A percentile compares a stretch with the other conserved stretches of the same genome.
These are phyloP conservation scores for Umbellularia californica DNA, from an alignment of 164 flowering plant species.

Conservation along the genomic window DNA sequence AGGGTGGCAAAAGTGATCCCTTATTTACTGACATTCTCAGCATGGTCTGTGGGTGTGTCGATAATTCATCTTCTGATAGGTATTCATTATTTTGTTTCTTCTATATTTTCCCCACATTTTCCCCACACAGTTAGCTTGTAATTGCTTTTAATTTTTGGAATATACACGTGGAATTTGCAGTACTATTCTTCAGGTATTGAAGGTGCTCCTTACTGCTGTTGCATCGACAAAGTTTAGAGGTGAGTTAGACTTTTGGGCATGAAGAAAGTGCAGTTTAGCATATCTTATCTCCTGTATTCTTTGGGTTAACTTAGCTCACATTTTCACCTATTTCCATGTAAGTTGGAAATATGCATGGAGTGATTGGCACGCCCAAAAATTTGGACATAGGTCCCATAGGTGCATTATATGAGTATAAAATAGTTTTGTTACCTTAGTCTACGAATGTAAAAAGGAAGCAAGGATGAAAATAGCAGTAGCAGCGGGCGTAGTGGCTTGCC, in stretches of 20 bases:
- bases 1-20: conserved; percentile 69
- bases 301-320: background rate
- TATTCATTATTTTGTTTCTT: conserved; percentile 21
- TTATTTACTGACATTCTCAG: conserved; percentile 77
- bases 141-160: conserved; percentile 17
- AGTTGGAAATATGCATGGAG: no score
- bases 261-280: no score
- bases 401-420: no score
- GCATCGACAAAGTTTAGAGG: conserved; percentile 93
- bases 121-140: background rate
- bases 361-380: no score
- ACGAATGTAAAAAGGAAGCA: no score
- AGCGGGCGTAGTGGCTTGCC: no score
- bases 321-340: background rate
- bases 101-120: background rate
- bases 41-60: conserved; percentile 85
- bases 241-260: conserved; percentile 19
- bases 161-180: conserved; percentile 46
- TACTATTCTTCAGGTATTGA: conserved; percentile 89
- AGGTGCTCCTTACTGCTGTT: conserved; percentile 96
- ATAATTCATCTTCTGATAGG: conserved; percentile 97
- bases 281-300: background rate
- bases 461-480: no score
- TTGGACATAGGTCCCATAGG: no score
- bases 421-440: no score